Conservation (phyloP, 495 filamentous ascomycete genomes). For the Ramalina intermedia region DNA sequence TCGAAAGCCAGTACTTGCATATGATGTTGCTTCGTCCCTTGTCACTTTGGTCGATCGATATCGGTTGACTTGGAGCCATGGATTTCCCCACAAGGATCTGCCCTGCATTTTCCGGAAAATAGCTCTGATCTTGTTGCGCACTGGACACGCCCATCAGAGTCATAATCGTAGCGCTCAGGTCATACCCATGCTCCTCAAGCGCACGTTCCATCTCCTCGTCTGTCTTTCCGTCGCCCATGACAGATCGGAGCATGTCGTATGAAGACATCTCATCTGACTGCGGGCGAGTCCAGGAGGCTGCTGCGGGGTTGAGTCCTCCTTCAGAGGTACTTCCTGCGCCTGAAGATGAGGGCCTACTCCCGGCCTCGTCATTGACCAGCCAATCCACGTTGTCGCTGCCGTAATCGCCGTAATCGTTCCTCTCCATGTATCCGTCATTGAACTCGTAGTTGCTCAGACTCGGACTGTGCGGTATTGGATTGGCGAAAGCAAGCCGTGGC, state of each 20-base stretch:
- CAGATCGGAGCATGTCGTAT: constrained; percentile 93
- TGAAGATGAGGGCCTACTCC: constrained; percentile 60
- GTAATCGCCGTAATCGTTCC: constrained; percentile 80
- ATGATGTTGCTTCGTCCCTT: constrained; percentile 61
- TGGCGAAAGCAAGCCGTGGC: constrained; percentile 78
- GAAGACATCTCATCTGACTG: constrained; percentile 85
- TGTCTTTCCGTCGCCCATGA: constrained; percentile 72
- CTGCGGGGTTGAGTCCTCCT: constrained; percentile 56
- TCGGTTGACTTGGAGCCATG: constrained; percentile 59
- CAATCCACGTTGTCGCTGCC: constrained; percentile 85
- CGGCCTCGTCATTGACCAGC: constrained; percentile 82
- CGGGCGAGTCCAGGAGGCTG: constrained; percentile 64
- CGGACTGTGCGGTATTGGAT: constrained; percentile 93
- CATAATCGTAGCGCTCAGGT: constrained; percentile 78
- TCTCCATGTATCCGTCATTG: constrained; percentile 54
- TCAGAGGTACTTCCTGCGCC: constrained; percentile 37
- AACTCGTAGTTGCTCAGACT: constrained; percentile 91
- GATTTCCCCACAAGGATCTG: constrained; percentile 79
- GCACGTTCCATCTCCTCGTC: constrained; percentile 90
- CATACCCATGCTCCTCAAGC: constrained; percentile 79
- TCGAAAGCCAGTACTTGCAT: constrained; percentile 91
- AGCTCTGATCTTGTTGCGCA: constrained; percentile 13
- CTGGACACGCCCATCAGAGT: constrained; percentile 55
- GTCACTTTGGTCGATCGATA: constrained; percentile 55
- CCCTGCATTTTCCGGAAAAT: constrained; percentile 19